Conservation (phyloP, 495 filamentous ascomycete species). For the Geoglossum glabrum region DNA sequence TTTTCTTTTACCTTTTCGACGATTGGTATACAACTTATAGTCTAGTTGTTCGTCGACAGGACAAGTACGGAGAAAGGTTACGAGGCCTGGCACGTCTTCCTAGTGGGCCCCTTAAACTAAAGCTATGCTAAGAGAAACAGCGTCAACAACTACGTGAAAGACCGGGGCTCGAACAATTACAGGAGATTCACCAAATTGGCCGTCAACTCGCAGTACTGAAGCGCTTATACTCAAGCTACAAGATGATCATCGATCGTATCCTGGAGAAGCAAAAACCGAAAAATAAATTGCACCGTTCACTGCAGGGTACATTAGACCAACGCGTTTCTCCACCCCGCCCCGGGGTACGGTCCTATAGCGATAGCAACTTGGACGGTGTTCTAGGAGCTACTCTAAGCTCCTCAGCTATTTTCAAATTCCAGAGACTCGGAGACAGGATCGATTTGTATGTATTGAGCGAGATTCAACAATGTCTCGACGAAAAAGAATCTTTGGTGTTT, state of each 20-base stretch:
- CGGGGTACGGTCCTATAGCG: neutral
- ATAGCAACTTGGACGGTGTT: neutral
- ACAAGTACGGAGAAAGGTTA: slow-evolving; percentile 37
- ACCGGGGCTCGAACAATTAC: slow-evolving; percentile 40
- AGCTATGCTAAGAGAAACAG: slow-evolving; percentile 14
- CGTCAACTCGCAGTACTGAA: slow-evolving; percentile 45
- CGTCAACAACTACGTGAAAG: slow-evolving; percentile 36
- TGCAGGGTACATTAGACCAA: neutral
- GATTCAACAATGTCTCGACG: slow-evolving; percentile 56
- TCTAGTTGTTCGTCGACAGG: slow-evolving; percentile 37
- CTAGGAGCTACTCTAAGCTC: slow-evolving; percentile 40
- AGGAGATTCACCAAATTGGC: slow-evolving; percentile 53
- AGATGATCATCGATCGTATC: slow-evolving; percentile 53
- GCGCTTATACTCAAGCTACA: slow-evolving; percentile 61
- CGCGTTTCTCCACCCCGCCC: neutral
- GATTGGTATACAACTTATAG: slow-evolving; percentile 58
- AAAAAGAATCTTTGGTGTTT: slow-evolving; percentile 58
- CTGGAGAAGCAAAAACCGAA: slow-evolving; percentile 31
- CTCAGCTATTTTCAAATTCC: slow-evolving; percentile 51
- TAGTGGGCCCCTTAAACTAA: neutral
- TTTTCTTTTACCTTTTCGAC: slow-evolving; percentile 80
- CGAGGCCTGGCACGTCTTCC: slow-evolving; percentile 30
- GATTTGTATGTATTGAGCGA: slow-evolving; percentile 62
- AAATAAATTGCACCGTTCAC: slow-evolving; percentile 8
- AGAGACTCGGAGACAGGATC: slow-evolving; percentile 54